Percentiles rank a stretch among this genome's conserved stretches.
These are phyloP conservation scores for Monsonia emarginata DNA, from an alignment of 441 rosid genomes.

Conservation along the genomic window DNA sequence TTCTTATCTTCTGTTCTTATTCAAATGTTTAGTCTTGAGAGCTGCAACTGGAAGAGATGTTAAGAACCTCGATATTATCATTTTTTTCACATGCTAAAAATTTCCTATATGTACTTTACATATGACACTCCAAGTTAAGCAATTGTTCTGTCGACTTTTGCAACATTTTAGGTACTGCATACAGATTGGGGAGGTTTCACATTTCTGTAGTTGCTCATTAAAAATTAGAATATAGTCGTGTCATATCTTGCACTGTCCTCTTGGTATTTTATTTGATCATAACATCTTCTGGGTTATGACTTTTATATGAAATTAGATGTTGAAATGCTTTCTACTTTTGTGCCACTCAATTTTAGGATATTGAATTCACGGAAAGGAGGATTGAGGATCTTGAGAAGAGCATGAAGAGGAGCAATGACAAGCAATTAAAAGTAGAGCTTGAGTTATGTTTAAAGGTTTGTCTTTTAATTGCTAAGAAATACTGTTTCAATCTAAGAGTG, in stretches of 20 bases:
- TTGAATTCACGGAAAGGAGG: constrained; percentile 73
- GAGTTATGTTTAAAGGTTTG: constrained; percentile 69
- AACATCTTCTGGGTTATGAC: no score
- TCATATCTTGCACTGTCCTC: no score
- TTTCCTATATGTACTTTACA: not conserved
- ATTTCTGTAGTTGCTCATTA: no score
- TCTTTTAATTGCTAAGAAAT: constrained; percentile 5
- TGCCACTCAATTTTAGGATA: constrained; percentile 40
- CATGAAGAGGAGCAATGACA: constrained; percentile 99
- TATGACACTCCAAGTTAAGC: not conserved
- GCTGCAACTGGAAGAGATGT: not conserved
- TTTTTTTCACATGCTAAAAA: not conserved
- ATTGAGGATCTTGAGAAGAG: constrained; percentile 86
- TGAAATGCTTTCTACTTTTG: no score
- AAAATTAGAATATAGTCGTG: no score
- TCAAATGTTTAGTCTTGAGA: not conserved
- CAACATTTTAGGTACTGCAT: not conserved
- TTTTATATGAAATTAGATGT: no score
- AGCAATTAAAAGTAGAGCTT: constrained; percentile 71
- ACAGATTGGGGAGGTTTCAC: not conserved
- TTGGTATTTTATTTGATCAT: no score
- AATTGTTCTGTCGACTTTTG: not conserved
- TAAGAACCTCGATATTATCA: not conserved
- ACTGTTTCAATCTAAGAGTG: constrained; percentile 6
- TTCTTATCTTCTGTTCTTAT: not conserved